Base-by-base conservation (phyloP, 495 filamentous ascomycete species). In the Xylaria flabelliformis region DNA sequence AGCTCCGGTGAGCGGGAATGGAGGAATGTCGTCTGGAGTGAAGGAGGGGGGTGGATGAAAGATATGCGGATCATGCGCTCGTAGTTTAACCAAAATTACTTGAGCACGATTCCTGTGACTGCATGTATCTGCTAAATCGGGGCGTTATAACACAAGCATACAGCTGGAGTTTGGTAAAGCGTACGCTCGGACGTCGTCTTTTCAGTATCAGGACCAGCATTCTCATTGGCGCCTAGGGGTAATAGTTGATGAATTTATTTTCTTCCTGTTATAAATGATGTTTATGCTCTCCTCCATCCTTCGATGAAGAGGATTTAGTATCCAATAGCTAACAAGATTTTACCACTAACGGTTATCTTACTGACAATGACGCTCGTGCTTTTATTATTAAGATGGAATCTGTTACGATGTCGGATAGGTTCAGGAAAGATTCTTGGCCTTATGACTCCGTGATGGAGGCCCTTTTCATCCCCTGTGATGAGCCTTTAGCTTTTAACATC, bases 81-180 rank as follows among this genome's bases (percentile, higher is more conserved):
- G 73, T 42, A 21, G 72, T 75, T 41, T 48, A 50, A 19, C 8
- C 2, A 17, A 26, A 42, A n/a, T 46, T 56, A 65, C 44, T 74
- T 65, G 73, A 75, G 77, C 75, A 77, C 75, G 70, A 70, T 42
- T 55, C 72, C 64, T 50, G 61, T 63, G 50, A 21, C 36, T 59
- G 64, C 71, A 62, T 69, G 53, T 59, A 36, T 44, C 34, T 0
- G 32, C 34, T 59, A 39, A 15, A 69, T 61, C n/a, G 6, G 65
- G 39, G 9, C n/a, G 46, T 41, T 29, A 12, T n/a, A 29, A 29
- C 26, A 29, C 26, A 29, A 29, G 26, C 26, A 29, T 29, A 29
- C 8, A 15, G 34, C 0, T 2, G 13, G 46, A 13, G 51, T 44
- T 10, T n/a, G 24, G 19, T 59, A 59, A 59, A 59, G 56, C 21